Base-by-base conservation (phyloP, 1,284 basidiomycete species). In the Cerioporus squamosus region DNA sequence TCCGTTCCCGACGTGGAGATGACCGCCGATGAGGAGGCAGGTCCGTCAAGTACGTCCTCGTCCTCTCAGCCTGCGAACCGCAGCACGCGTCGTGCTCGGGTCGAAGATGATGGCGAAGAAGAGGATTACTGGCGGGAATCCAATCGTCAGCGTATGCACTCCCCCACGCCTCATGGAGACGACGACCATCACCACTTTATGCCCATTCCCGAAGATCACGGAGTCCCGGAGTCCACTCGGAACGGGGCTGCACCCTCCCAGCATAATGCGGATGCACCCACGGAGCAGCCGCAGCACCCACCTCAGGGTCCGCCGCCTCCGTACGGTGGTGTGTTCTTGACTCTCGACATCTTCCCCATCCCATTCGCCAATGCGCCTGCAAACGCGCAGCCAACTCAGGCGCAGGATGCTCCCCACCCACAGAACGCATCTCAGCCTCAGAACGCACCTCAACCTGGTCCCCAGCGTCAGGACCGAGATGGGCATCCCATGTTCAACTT, bases 111-210 rank as follows among this genome's bases (percentile, higher is more conserved):
- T 1, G 64, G 57, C 0, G 64, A 60, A 8, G 70, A 70, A 22
- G 66, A 68, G 33, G 69, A 71, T 24, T 59, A 67, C 23, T 39
- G 52, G 52, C 64, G 71, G n/a, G 66, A 68, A 55, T 67, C 66
- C 9, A 72, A 72, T 48, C 65, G 71, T 42, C 71, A 71, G 55
- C 64, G 70, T 6, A 62, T 68, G 55, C 51, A 67, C 46, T 65
- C 68, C 7, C 66, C 68, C 18, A 56, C 47, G 15, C 42, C 53
- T 26, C 52, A 61, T 38, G 57, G 59, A 5, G 52, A 58, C 44
- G 51, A 59, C 5, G 33, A 36, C 12, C 33, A 36, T 36, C 55
- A 57, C 36, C 60, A 58, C 10, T 64, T 50, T 48, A 62, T 62
- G 63, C 53, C 63, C 12, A 62, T 64, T 17, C 60, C 62, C 31